Percentiles rank a stretch among this genome's conserved stretches.
Conservation (phyloP, 2,329 filamentous ascomycete species). For the Corniculantispora saksenae region DNA sequence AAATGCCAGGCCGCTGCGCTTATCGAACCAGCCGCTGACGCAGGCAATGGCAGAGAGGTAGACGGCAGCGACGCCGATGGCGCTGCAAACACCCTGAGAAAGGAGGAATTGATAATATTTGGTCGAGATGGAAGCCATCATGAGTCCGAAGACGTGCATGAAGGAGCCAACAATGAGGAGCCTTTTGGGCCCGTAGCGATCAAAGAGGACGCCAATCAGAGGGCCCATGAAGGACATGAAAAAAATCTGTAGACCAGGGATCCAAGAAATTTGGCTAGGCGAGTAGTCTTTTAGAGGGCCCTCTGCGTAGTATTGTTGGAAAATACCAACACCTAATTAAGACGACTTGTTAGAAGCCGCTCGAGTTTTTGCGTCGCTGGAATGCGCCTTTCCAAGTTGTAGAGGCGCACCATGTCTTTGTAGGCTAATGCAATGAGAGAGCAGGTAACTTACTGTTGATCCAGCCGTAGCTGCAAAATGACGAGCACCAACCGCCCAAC, state of each 20-base stretch:
- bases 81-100: neutral
- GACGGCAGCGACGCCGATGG: conserved; percentile 1
- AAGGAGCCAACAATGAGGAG: conserved; percentile 51
- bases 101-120: conserved; percentile 35
- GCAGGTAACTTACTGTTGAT: conserved; percentile 28
- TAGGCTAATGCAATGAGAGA: neutral
- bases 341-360: neutral
- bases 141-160: conserved; percentile 56
- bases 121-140: conserved; percentile 54
- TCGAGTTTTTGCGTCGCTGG: neutral
- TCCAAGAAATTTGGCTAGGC: conserved; percentile 55
- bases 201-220: conserved; percentile 46
- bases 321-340: conserved; percentile 42
- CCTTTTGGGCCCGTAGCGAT: conserved; percentile 57
- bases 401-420: neutral
- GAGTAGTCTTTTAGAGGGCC: conserved; percentile 46
- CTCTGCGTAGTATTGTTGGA: conserved; percentile 54
- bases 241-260: conserved; percentile 48
- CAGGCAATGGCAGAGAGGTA: neutral
- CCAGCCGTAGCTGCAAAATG: conserved; percentile 36
- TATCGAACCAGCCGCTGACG: neutral
- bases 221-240: conserved; percentile 45
- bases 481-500: conserved; percentile 33
- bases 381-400: neutral
- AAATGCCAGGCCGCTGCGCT: neutral